Conservation (phyloP, 805 yeast genomes). For the Pichia deserticola region DNA sequence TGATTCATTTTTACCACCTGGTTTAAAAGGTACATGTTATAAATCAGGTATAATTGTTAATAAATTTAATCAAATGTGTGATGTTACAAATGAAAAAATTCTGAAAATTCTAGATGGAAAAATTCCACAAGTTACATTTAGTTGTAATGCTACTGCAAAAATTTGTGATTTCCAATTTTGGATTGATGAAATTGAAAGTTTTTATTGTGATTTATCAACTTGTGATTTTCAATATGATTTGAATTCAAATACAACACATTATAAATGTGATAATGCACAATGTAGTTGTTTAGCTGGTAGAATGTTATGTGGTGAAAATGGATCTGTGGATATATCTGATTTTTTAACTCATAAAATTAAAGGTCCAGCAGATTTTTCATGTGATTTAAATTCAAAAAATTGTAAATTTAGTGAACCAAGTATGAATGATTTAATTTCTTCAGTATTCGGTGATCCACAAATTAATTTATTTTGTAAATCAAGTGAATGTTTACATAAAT, state of each 20-base stretch:
- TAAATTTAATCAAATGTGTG: constrained; percentile 82
- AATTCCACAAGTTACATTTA: constrained; percentile 86
- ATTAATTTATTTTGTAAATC: constrained; percentile 75
- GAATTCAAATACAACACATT: constrained; percentile 58
- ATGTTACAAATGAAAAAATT: constrained; percentile 86
- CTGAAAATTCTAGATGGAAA: constrained; percentile 70
- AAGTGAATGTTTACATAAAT: constrained; percentile 88
- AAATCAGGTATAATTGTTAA: constrained; percentile 77
- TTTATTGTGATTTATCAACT: constrained; percentile 74
- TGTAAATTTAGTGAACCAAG: constrained; percentile 91
- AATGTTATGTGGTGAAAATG: constrained; percentile 89
- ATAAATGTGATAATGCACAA: constrained; percentile 67
- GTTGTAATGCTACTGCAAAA: constrained; percentile 62
- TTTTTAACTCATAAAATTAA: constrained; percentile 80
- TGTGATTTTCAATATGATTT: constrained; percentile 68
- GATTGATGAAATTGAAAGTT: constrained; percentile 86
- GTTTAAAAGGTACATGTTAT: constrained; percentile 82
- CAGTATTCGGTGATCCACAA: constrained; percentile 92
- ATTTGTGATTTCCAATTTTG: constrained; percentile 90
- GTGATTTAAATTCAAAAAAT: constrained; percentile 53
- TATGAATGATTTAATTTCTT: constrained; percentile 84
- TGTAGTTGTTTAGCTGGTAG: constrained; percentile 89
- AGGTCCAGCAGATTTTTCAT: constrained; percentile 90
- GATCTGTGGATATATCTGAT: constrained; percentile 91
- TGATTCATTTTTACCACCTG: constrained; percentile 79